Evolutionary conservation across 2,329 filamentous ascomycete species (phyloP).

Genomic region (Ophiostoma populinum): DNA sequence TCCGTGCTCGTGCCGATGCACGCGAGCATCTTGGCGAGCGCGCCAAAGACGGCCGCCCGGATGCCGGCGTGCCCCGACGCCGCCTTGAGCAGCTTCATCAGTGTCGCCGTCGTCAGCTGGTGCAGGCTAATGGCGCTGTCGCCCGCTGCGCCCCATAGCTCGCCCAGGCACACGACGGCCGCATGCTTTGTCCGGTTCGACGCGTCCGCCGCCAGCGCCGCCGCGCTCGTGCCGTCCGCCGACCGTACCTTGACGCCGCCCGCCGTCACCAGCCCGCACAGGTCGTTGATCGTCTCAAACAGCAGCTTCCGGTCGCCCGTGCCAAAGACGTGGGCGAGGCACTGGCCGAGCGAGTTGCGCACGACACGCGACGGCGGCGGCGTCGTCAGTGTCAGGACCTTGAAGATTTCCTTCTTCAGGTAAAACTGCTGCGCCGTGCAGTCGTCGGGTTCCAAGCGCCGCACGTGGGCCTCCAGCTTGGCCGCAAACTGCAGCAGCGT

Average conservation of each 20-base stretch:
- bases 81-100: constrained; percentile 66
- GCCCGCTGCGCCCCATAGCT: constrained; percentile 79
- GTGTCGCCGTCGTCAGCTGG: constrained; percentile 49
- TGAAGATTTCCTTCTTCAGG: constrained; percentile 85
- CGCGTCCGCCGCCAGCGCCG: constrained; percentile 44
- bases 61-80: constrained; percentile 68
- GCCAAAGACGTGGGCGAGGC: constrained; percentile 65
- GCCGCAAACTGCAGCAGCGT: constrained; percentile 83
- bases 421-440: constrained; percentile 79
- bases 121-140: constrained; percentile 82
- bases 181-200: constrained; percentile 57
- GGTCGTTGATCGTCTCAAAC: constrained; percentile 86
- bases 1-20: constrained; percentile 68
- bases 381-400: constrained; percentile 68
- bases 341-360: constrained; percentile 73
- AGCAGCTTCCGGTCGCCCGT: constrained; percentile 81
- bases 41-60: constrained; percentile 58
- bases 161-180: constrained; percentile 70
- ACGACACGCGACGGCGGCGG: constrained; percentile 78
- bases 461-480: constrained; percentile 64
- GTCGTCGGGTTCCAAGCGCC: constrained; percentile 55
- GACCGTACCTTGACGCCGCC: constrained; percentile 63
- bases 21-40: constrained; percentile 56
- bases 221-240: constrained; percentile 36
- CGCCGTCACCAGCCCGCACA: constrained; percentile 47